These are phyloP conservation scores for Drosera spatulata DNA, from an alignment of 179 eudicot species.

Conservation along the genomic window DNA sequence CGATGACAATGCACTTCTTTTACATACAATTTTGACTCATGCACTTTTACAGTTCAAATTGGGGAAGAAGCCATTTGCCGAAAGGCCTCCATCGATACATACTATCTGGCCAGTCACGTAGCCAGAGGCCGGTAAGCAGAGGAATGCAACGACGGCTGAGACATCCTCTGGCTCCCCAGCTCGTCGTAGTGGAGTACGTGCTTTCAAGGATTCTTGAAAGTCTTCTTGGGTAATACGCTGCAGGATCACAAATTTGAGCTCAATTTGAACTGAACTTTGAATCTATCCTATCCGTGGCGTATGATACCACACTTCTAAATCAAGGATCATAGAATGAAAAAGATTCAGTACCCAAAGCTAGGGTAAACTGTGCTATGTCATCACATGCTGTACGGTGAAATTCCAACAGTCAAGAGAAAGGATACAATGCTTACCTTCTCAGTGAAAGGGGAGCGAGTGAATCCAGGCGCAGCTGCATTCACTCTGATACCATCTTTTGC, in stretches of 20 bases:
- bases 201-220: constrained; percentile 3
- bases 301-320: no score
- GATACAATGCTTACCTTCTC: not conserved
- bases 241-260: not conserved
- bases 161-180: constrained; percentile 16
- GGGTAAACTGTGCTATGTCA: no score
- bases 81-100: constrained; percentile 34
- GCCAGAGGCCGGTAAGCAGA: constrained; percentile 17
- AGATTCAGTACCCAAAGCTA: not conserved
- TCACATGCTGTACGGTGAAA: no score
- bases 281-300: no score
- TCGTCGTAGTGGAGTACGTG: constrained; percentile 9
- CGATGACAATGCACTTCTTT: no score
- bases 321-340: not conserved
- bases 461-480: constrained; percentile 1
- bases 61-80: not conserved
- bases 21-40: not conserved
- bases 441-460: not conserved
- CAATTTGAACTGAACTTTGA: no score
- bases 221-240: not conserved
- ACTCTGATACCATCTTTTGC: constrained; percentile 3
- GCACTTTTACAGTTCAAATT: no score
- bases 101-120: constrained; percentile 31
- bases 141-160: constrained; percentile 18
- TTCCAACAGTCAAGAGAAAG: not conserved